A percentile compares a stretch with the other conserved stretches of the same genome.
These are phyloP conservation scores for Macrophomina pseudophaseolina DNA, from an alignment of 2,329 filamentous ascomycete genomes.

Conservation along the genomic window DNA sequence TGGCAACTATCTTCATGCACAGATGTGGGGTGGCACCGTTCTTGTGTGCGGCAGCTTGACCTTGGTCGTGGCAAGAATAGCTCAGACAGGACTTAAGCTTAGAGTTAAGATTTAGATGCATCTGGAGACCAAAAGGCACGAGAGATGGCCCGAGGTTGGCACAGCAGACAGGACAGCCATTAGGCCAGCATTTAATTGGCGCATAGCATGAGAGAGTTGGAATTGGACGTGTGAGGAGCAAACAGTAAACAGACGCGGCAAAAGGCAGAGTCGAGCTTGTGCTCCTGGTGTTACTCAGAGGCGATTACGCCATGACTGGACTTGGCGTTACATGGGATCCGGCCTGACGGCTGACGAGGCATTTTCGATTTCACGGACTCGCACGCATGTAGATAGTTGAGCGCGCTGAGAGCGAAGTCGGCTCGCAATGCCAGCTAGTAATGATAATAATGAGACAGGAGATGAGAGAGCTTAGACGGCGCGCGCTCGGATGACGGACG, in stretches of 20 bases:
- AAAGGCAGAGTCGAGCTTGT: background rate
- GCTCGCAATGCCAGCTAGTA: background rate
- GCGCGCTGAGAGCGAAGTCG: background rate
- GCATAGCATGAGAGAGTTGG: too few species aligned
- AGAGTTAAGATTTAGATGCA: slow-evolving; percentile 34
- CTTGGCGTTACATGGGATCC: background rate
- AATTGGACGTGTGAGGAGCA: background rate
- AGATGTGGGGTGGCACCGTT: slow-evolving; percentile 37
- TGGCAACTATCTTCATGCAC: slow-evolving; percentile 39
- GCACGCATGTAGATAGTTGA: background rate
- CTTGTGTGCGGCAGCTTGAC: slow-evolving; percentile 38
- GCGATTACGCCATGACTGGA: background rate
- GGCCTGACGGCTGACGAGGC: background rate
- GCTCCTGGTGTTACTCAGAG: background rate
- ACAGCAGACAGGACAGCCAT: too few species aligned
- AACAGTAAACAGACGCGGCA: background rate
- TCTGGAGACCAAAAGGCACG: background rate
- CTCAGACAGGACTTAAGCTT: slow-evolving; percentile 40
- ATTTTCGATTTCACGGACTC: background rate
- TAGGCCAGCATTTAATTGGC: too few species aligned
- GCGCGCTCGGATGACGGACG: slow-evolving; percentile 5
- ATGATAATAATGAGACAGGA: background rate
- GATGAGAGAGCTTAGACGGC: background rate
- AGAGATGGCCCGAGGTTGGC: background rate
- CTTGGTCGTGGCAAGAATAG: slow-evolving; percentile 37